phyloP scores from a whole-genome alignment of 164 flowering plant genomes.

The Echeveria elegans region DNA sequence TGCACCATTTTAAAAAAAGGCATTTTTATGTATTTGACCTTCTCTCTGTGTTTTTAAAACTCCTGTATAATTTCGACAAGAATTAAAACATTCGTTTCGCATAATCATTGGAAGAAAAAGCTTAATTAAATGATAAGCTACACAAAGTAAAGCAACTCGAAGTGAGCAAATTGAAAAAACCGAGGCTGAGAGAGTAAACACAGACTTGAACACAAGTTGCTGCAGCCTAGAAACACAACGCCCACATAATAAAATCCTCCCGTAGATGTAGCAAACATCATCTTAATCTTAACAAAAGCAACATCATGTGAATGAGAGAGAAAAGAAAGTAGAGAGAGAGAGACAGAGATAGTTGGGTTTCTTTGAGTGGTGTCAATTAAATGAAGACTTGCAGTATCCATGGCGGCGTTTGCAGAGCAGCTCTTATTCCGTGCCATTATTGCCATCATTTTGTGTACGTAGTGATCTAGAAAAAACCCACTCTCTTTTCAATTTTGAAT shows the following conservation, averaged over 20 bases:
- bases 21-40: too few species aligned
- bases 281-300: not conserved
- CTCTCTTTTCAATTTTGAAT: constrained; percentile 6
- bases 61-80: too few species aligned
- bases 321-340: not conserved
- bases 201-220: too few species aligned
- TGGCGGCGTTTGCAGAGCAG: constrained; percentile 69
- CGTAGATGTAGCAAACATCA: constrained; percentile 2
- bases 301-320: constrained; percentile 1
- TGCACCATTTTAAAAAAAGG: too few species aligned
- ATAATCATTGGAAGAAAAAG: too few species aligned
- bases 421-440: constrained; percentile 54
- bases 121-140: too few species aligned
- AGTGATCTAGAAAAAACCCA: constrained; percentile 1
- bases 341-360: constrained; percentile 13
- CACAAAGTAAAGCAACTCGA: too few species aligned
- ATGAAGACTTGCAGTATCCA: constrained; percentile 36
- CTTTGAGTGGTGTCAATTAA: constrained; percentile 18
- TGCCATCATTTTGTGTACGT: constrained; percentile 17
- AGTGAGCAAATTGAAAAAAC: not conserved
- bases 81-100: too few species aligned
- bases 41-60: too few species aligned
- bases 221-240: too few species aligned
- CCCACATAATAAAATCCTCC: not conserved
- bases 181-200: too few species aligned